These are phyloP conservation scores for Pseudisothecium myosuroides DNA, from an alignment of 225 moss, liverwort and hornwort genomes.

Conservation along the genomic window DNA sequence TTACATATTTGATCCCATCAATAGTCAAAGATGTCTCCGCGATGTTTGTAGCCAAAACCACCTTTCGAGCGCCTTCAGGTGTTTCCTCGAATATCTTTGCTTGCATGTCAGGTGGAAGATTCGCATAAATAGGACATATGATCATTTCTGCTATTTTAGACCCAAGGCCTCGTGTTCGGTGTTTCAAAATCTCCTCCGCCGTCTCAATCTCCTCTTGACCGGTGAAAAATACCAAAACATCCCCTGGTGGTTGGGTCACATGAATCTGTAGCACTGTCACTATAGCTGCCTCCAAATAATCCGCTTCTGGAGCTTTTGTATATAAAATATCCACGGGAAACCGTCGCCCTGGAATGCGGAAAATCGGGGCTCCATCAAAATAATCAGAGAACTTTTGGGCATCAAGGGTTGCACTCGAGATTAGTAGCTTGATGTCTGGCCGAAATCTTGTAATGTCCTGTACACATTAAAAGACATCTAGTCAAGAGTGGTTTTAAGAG, in stretches of 20 bases:
- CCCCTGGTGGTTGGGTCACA: conserved; percentile 67
- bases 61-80: conserved; percentile 77
- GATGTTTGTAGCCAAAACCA: conserved; percentile 57
- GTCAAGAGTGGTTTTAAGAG: neutral
- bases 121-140: conserved; percentile 89
- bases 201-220: conserved; percentile 97
- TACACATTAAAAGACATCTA: neutral
- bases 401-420: conserved; percentile 93
- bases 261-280: conserved; percentile 85
- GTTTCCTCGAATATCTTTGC: conserved; percentile 92
- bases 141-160: conserved; percentile 91
- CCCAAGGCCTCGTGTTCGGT: conserved; percentile 82
- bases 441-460: conserved; percentile 93
- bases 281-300: conserved; percentile 84
- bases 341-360: conserved; percentile 89
- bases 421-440: conserved; percentile 86
- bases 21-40: conserved; percentile 63
- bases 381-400: conserved; percentile 83
- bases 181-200: conserved; percentile 93
- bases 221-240: conserved; percentile 76
- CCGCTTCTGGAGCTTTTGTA: conserved; percentile 92
- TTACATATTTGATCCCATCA: conserved; percentile 63
- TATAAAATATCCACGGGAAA: conserved; percentile 85
- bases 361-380: conserved; percentile 90
- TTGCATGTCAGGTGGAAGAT: conserved; percentile 96